phyloP scores from a whole-genome alignment of 2,329 filamentous ascomycete genomes.

The Dactylella cylindrospora region DNA sequence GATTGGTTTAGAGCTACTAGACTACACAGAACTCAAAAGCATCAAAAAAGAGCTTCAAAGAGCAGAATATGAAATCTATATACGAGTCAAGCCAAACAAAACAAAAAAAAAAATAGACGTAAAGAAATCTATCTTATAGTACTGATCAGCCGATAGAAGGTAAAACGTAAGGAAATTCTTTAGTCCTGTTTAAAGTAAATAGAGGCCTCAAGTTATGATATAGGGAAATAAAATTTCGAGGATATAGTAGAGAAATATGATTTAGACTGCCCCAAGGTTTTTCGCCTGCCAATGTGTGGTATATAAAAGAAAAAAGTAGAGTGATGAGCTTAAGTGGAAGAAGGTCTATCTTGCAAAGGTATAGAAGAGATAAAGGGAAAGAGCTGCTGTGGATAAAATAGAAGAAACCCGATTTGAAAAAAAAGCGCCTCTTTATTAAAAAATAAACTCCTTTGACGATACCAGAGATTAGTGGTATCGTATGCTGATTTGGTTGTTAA shows the following conservation, averaged over 20 bases:
- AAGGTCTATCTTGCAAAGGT: too few relatives aligned
- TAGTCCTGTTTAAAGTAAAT: too few relatives aligned
- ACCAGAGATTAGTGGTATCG: slow-evolving; percentile 2
- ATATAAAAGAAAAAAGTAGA: slow-evolving; percentile 4
- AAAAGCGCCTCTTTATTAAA: slow-evolving; percentile 10
- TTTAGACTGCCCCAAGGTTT: neutral
- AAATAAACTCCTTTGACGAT: slow-evolving; percentile 9
- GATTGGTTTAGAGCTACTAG: too few relatives aligned
- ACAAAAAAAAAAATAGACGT: too few relatives aligned
- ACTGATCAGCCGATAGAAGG: too few relatives aligned
- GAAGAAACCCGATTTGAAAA: slow-evolving; percentile 1
- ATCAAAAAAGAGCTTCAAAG: too few relatives aligned
- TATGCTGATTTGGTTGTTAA: slow-evolving; percentile 7
- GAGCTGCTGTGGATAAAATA: neutral
- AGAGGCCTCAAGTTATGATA: too few relatives aligned
- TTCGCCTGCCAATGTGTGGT: slow-evolving; percentile 31
- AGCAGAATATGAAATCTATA: too few relatives aligned
- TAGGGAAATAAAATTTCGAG: neutral
- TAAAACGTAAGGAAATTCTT: too few relatives aligned
- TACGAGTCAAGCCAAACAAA: too few relatives aligned
- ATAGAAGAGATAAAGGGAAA: neutral
- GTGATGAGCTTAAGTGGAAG: neutral
- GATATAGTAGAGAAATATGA: neutral
- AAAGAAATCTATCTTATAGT: too few relatives aligned
- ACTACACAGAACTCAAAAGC: too few relatives aligned